These are phyloP conservation scores for Kockovaella imperatae DNA, from an alignment of 768 basidiomycete genomes.

Conservation along the genomic window DNA sequence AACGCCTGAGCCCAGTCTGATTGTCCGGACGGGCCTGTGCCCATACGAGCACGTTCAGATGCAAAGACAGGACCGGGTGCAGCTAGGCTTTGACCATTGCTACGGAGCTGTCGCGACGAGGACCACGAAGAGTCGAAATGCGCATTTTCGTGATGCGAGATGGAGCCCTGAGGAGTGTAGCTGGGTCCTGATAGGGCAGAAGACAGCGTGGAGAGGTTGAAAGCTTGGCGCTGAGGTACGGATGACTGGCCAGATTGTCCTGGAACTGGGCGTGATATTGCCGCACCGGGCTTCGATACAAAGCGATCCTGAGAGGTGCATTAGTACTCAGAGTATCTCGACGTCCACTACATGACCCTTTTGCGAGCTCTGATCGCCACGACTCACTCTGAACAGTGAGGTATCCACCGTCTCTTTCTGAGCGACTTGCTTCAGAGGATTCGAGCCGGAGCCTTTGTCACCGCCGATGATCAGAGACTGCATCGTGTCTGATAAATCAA, in stretches of 20 bases:
- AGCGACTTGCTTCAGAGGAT: constrained; percentile 79
- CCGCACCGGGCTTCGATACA: neutral
- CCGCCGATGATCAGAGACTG: constrained; percentile 53
- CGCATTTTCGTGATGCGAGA: too few species aligned
- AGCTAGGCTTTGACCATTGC: too few species aligned
- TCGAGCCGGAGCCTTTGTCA: constrained; percentile 75
- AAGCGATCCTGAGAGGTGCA: constrained; percentile 4
- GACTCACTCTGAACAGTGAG: constrained; percentile 71
- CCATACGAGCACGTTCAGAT: too few species aligned
- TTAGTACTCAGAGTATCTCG: neutral
- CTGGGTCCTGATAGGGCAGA: constrained; percentile 14
- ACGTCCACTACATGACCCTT: neutral
- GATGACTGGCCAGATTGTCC: constrained; percentile 14
- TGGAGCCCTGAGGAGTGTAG: too few species aligned
- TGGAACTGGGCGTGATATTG: constrained; percentile 6
- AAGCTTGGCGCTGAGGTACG: constrained; percentile 31
- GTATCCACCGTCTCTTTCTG: constrained; percentile 85
- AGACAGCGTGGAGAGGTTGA: constrained; percentile 31
- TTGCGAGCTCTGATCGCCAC: constrained; percentile 5
- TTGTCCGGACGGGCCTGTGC: too few species aligned
- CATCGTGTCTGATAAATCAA: too few species aligned
- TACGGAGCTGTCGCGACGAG: too few species aligned
- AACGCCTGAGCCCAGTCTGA: too few species aligned
- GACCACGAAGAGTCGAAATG: too few species aligned
- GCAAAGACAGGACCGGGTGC: too few species aligned